Evolutionary conservation across 1,139 yeast species (phyloP), one percentile per base, ranked within the genome.

Genomic region (Hansenula sp.): DNA sequence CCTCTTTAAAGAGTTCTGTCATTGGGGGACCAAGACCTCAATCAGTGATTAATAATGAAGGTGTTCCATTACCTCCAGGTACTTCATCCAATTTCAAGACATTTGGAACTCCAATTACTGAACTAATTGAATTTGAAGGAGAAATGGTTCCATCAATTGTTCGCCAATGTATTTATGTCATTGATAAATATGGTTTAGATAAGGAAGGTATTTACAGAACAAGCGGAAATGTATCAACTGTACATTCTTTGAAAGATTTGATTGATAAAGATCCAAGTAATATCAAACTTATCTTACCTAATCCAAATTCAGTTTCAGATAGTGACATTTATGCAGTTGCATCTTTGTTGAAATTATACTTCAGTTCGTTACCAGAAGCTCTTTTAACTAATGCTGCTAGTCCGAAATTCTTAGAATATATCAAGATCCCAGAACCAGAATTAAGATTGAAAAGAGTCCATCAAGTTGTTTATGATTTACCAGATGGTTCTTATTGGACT

Each of bases 401-500:
- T 44, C 71, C 71, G 37, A 71, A 75, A 18, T 79, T 84, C 47
- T 69, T 89, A 42, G 84, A 82, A 34, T 89, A 95, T 12, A 83
- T 89, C 22, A 79, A 83, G 54, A 79, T 88, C 40, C 72, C 67
- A 32, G 82, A 81, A 50, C 71, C 70, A 26, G 68, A 68, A 16
- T 70, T 75, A 34, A 69, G 84, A 49, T 70, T 78, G 39, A 89
- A 88, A 53, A 84, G 82, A 47, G 71, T 92, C 53, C 98, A 92
- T 61, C 88, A 88, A 39, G 75, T 87, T 44, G 87, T 92, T 35
- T 92, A 83, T 64, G 85, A 85, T 51, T 72, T 92, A 41, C 97
- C 97, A 0, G 98, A 92, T 62, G 94, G 96, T 1, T 89, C 94
- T 43, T 92, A 92, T 61, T 89, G 95, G 68, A 90, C 97, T 0